Base-by-base conservation (phyloP, 139 green algal genomes). In the Diplosphaera chodatii region DNA sequence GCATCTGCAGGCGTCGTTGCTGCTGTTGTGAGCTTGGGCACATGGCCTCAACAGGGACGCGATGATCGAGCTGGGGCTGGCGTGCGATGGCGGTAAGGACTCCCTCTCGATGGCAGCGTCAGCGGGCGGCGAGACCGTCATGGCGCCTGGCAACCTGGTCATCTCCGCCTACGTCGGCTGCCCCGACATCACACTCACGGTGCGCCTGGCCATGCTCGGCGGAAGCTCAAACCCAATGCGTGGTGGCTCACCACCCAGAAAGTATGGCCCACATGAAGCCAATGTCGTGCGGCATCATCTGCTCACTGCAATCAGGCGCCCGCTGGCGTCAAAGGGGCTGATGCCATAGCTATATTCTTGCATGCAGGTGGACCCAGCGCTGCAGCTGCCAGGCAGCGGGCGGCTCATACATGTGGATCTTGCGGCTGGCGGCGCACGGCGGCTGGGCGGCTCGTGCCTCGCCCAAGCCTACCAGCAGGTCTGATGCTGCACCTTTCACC, bases 11-110 rank as follows among this genome's bases (percentile, higher is more conserved):
- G n/a, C n/a, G n/a, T n/a, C n/a, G n/a, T n/a, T n/a, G n/a, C n/a
- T n/a, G n/a, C n/a, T n/a, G n/a, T n/a, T n/a, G n/a, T n/a, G n/a
- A n/a, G n/a, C n/a, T n/a, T n/a, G n/a, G n/a, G n/a, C n/a, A n/a
- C n/a, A n/a, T n/a, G n/a, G n/a, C n/a, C n/a, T n/a, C n/a, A n/a
- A n/a, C 80, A 86, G 83, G 22, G 88, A 96, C 48, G 79, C 83
- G 8, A 96, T 96, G 89, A 76, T 97, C n/a, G 73, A 87, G 37
- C 82, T 98, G 25, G 85, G 82, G 23, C 74, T 98, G 32, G 95
- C 95, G 1, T 94, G 94, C 68, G 95, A 99, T 73, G 95, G 95
- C 70, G 95, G 95, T 71, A 99, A 99, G 85, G 95, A 99, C 84
- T 93, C 82, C 23, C 84, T 99, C 10, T 97, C 91, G 66, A 99